These are phyloP conservation scores for Scutellospora calospora DNA, from an alignment of 371 early-diverging fungal species.

Conservation along the genomic window DNA sequence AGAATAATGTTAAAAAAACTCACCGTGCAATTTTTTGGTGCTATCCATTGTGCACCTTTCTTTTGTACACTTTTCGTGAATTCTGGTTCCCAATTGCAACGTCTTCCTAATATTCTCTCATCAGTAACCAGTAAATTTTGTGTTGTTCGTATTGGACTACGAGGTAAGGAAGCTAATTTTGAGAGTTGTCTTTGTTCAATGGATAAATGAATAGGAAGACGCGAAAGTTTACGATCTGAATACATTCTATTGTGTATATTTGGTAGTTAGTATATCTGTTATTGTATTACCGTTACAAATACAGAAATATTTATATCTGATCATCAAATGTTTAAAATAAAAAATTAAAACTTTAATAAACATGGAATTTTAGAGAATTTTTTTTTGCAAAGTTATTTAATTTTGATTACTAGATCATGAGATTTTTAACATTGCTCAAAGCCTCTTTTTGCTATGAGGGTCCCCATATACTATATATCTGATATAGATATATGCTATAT, in stretches of 20 bases:
- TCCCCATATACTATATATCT: too few relatives aligned
- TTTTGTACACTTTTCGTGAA: background rate
- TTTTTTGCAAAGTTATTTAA: too few relatives aligned
- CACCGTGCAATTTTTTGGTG: slow-evolving; percentile 37
- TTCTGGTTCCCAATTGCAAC: slow-evolving; percentile 39
- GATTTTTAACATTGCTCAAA: too few relatives aligned
- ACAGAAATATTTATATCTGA: too few relatives aligned
- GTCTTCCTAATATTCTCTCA: slow-evolving; percentile 31
- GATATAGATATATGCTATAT: too few relatives aligned
- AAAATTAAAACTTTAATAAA: too few relatives aligned
- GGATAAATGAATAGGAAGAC: slow-evolving; percentile 13
- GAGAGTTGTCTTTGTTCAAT: slow-evolving; percentile 2
- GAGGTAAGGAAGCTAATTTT: slow-evolving; percentile 14
- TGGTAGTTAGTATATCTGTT: too few relatives aligned
- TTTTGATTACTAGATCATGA: too few relatives aligned
- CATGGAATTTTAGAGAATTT: too few relatives aligned
- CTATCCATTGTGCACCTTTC: slow-evolving; percentile 24
- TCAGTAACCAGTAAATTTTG: slow-evolving; percentile 27
- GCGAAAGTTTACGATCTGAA: slow-evolving; percentile 18
- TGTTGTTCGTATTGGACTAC: slow-evolving; percentile 32
- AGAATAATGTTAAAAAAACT: background rate
- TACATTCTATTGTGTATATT: background rate
- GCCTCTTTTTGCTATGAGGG: too few relatives aligned
- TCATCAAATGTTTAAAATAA: too few relatives aligned
- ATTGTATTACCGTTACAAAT: too few relatives aligned